Conservation (phyloP, 2,329 filamentous ascomycete genomes). For the Ophiobolus disseminans region DNA sequence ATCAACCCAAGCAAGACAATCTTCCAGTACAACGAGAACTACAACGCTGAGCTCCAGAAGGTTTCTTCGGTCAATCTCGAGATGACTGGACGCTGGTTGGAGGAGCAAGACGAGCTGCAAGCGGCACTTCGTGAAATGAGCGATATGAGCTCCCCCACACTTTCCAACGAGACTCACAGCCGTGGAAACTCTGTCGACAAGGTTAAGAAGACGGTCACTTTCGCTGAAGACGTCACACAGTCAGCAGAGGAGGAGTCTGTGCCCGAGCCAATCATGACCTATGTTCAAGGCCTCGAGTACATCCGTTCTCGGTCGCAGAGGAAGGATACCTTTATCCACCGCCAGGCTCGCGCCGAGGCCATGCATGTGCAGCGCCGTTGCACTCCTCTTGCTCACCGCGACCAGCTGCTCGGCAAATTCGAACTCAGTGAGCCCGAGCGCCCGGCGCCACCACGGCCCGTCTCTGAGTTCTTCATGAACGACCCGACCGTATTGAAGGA, state of each 20-base stretch:
- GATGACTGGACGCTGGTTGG: conserved; percentile 85
- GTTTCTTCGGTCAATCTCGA: conserved; percentile 77
- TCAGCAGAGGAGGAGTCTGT: conserved; percentile 33
- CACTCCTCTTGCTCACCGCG: conserved; percentile 74
- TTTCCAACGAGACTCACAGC: conserved; percentile 39
- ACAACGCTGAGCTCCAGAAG: conserved; percentile 75
- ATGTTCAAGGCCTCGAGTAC: conserved; percentile 86
- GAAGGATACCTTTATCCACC: conserved; percentile 82
- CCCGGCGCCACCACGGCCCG: conserved; percentile 52
- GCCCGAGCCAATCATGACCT: conserved; percentile 70
- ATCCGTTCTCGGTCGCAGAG: conserved; percentile 70
- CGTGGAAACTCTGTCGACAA: conserved; percentile 47
- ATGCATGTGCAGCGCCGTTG: conserved; percentile 83
- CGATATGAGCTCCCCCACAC: conserved; percentile 50
- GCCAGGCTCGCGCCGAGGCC: conserved; percentile 84
- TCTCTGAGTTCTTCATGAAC: conserved; percentile 55
- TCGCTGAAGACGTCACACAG: conserved; percentile 58
- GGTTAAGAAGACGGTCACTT: conserved; percentile 78
- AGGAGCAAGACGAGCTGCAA: conserved; percentile 80
- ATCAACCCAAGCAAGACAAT: conserved; percentile 70
- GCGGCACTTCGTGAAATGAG: conserved; percentile 67
- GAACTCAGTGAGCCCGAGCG: conserved; percentile 66
- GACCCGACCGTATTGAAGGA: conserved; percentile 70
- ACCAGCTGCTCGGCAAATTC: conserved; percentile 84
- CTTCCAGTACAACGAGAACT: conserved; percentile 76